Conservation (phyloP, 2,329 filamentous ascomycete species). For the Apiospora hydei region DNA sequence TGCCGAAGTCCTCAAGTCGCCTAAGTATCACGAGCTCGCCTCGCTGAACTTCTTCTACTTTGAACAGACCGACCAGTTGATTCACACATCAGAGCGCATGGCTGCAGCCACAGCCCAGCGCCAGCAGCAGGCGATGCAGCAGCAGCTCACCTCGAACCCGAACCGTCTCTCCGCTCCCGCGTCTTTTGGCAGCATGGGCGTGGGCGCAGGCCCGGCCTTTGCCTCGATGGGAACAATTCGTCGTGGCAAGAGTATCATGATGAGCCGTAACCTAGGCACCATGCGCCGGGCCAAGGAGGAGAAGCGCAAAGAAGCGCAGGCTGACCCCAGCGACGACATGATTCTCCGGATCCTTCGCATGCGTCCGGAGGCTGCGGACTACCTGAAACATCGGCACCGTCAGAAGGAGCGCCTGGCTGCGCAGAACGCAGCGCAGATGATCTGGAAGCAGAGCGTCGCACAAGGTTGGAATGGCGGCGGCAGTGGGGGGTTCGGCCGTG, state of each 20-base stretch:
- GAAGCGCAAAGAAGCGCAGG: constrained; percentile 93
- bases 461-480: constrained; percentile 61
- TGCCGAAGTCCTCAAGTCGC: constrained; percentile 89
- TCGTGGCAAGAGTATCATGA: constrained; percentile 84
- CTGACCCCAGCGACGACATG: constrained; percentile 97
- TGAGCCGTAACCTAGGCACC: constrained; percentile 91
- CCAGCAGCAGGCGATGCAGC: constrained; percentile 71
- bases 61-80: constrained; percentile 86
- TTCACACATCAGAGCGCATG: constrained; percentile 96
- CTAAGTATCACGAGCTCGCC: constrained; percentile 97
- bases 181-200: constrained; percentile 55
- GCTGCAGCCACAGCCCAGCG: constrained; percentile 83
- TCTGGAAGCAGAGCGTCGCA: constrained; percentile 87
- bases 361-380: constrained; percentile 86
- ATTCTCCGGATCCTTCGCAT: constrained; percentile 94
- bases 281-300: constrained; percentile 97
- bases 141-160: constrained; percentile 50
- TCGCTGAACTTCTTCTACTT: constrained; percentile 99
- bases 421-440: constrained; percentile 88
- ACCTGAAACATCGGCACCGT: constrained; percentile 87
- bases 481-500: constrained; percentile 32
- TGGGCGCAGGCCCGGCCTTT: constrained; percentile 54
- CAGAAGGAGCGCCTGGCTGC: constrained; percentile 95
- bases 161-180: constrained; percentile 74
- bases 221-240: constrained; percentile 74